These are phyloP conservation scores for Tylopilus intermedius DNA, from an alignment of 768 basidiomycete genomes.

Conservation along the genomic window DNA sequence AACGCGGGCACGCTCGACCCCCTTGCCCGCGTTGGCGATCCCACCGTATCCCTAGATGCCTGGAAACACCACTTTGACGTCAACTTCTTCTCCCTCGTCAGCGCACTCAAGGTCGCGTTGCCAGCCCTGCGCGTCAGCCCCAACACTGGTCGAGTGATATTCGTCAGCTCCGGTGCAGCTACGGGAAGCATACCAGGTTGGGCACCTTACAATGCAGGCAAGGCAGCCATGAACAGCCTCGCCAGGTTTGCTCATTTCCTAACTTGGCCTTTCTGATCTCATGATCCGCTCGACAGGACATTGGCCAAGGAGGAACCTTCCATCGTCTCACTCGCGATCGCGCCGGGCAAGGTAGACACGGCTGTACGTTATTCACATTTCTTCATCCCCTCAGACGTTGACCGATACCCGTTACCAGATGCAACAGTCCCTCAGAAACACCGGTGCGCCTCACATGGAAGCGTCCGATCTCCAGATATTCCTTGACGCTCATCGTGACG, in stretches of 20 bases:
- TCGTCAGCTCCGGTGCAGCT: conserved; percentile 85
- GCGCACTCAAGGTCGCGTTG: conserved; percentile 59
- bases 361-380: conserved; percentile 40
- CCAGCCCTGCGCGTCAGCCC: conserved; percentile 63
- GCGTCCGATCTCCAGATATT: conserved; percentile 54
- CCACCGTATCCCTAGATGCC: conserved; percentile 43
- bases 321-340: conserved; percentile 67
- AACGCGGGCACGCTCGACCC: conserved; percentile 83
- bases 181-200: conserved; percentile 61
- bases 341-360: conserved; percentile 88
- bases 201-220: conserved; percentile 79
- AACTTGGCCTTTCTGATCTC: neutral
- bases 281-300: conserved; percentile 46
- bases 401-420: conserved; percentile 44
- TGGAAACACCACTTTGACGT: conserved; percentile 78
- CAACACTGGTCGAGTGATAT: conserved; percentile 61
- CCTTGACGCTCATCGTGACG: conserved; percentile 50
- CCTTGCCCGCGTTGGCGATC: conserved; percentile 52
- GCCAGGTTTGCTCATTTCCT: conserved; percentile 47
- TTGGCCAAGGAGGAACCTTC: conserved; percentile 79
- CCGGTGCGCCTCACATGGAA: conserved; percentile 51
- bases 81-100: conserved; percentile 83
- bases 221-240: conserved; percentile 87
- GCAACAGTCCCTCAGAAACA: conserved; percentile 54
- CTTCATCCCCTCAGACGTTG: neutral